phyloP scores from a whole-genome alignment of 2,329 filamentous ascomycete species.

The Rugonectria rugulosa region DNA sequence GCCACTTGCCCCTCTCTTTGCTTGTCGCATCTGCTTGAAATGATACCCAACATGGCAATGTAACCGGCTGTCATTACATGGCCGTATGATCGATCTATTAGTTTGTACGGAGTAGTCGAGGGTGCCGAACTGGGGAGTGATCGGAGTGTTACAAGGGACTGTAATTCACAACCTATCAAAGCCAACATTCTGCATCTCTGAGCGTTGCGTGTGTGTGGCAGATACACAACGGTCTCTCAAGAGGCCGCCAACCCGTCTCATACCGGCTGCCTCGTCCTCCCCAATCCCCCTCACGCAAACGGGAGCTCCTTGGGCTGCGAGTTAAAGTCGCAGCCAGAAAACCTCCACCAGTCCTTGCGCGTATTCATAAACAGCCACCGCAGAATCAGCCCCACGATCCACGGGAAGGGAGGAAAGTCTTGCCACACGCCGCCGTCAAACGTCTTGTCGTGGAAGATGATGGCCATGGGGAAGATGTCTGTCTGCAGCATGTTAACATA shows the following conservation, averaged over 20 bases:
- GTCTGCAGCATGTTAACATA: constrained; percentile 19
- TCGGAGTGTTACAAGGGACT: no score
- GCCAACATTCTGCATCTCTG: no score
- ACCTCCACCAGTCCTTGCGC: constrained; percentile 47
- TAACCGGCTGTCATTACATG: no score
- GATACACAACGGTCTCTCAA: no score
- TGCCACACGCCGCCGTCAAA: constrained; percentile 39
- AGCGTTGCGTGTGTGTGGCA: no score
- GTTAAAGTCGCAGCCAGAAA: constrained; percentile 41
- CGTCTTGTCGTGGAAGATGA: constrained; percentile 39
- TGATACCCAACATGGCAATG: no score
- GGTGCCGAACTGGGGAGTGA: background rate
- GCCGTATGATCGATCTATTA: no score
- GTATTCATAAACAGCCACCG: constrained; percentile 44
- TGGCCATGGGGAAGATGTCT: constrained; percentile 31
- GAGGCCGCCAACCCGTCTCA: no score
- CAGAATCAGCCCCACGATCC: constrained; percentile 39
- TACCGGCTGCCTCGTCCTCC: background rate
- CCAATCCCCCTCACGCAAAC: constrained; percentile 45
- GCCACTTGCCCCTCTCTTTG: constrained; percentile 18
- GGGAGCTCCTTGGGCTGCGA: constrained; percentile 44
- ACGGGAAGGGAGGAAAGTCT: constrained; percentile 39
- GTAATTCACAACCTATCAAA: no score
- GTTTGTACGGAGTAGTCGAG: no score
- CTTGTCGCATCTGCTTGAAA: no score